Evolutionary conservation across 352 stramenopile genomes (phyloP).

Genomic region (Stramenopiles sp.): DNA sequence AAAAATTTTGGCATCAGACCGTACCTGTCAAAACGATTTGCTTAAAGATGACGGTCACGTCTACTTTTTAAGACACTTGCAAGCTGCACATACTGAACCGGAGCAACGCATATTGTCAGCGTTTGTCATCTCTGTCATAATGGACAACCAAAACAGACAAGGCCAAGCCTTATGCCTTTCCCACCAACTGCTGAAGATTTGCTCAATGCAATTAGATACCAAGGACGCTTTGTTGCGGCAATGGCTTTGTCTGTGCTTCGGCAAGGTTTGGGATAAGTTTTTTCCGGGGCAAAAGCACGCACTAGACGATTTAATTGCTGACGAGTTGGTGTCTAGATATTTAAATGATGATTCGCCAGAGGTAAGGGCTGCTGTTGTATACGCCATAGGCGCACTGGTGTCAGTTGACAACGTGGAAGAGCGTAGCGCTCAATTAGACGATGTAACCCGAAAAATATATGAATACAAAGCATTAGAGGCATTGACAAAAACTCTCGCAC

Average conservation of each 20-base stretch:
- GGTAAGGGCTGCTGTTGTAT: slow-evolving; percentile 71
- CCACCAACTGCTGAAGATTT: too few species aligned
- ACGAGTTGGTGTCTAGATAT: slow-evolving; percentile 47
- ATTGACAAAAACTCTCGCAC: too few species aligned
- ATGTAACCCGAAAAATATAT: too few species aligned
- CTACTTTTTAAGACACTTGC: slow-evolving; percentile 84
- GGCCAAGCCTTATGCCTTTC: too few species aligned
- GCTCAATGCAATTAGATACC: too few species aligned
- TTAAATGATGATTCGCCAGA: slow-evolving; percentile 59
- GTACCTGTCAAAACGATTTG: slow-evolving; percentile 81
- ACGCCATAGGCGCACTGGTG: slow-evolving; percentile 72
- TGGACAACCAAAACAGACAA: too few species aligned
- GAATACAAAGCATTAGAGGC: too few species aligned
- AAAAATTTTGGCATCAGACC: slow-evolving; percentile 84
- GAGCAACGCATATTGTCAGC: too few species aligned
- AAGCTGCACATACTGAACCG: slow-evolving; percentile 1
- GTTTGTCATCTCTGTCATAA: too few species aligned
- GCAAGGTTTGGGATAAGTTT: slow-evolving; percentile 80
- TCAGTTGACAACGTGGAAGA: slow-evolving; percentile 44
- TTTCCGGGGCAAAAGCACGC: slow-evolving; percentile 50
- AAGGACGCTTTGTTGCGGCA: slow-evolving; percentile 33
- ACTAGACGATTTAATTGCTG: slow-evolving; percentile 58
- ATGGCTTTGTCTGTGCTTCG: slow-evolving; percentile 72
- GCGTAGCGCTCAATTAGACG: too few species aligned
- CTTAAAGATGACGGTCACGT: slow-evolving; percentile 82